Percentiles rank a stretch among this genome's conserved stretches.
Conservation (phyloP, 306 rosid genomes). For the Cucumis melo region DNA sequence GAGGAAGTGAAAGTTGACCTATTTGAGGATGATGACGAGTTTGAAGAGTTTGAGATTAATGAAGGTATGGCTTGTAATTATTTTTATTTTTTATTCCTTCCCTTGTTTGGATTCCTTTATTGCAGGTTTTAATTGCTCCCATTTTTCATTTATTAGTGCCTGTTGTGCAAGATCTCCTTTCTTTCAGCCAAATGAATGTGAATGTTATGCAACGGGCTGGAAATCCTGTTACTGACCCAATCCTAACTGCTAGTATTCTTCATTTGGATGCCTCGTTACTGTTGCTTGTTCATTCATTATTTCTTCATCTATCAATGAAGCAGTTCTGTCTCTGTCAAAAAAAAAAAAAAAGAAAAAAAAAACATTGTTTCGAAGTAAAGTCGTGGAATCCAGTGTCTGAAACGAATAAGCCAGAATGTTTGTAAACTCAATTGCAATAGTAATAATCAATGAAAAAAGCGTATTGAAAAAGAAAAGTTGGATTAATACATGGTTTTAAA, state of each 20-base stretch:
- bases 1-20: conserved; percentile 75
- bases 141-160: not conserved
- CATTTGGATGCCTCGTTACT: not conserved
- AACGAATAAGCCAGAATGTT: not conserved
- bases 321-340: too few species aligned
- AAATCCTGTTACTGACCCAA: not conserved
- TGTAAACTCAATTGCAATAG: not conserved
- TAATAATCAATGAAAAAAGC: not conserved
- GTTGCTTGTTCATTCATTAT: not conserved
- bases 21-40: conserved; percentile 83
- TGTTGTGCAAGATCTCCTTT: not conserved
- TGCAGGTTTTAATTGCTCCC: not conserved
- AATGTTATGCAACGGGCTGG: not conserved
- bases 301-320: not conserved
- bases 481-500: not conserved
- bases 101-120: not conserved
- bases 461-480: not conserved
- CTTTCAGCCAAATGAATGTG: not conserved
- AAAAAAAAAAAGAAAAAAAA: too few species aligned
- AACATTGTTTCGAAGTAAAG: not conserved
- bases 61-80: conserved; percentile 32
- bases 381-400: not conserved
- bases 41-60: conserved; percentile 48
- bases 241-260: not conserved
- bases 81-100: not conserved